Evolutionary conservation across 148 eudicot genomes (phyloP).

Genomic region (Amaranthus hypochondriacus): DNA sequence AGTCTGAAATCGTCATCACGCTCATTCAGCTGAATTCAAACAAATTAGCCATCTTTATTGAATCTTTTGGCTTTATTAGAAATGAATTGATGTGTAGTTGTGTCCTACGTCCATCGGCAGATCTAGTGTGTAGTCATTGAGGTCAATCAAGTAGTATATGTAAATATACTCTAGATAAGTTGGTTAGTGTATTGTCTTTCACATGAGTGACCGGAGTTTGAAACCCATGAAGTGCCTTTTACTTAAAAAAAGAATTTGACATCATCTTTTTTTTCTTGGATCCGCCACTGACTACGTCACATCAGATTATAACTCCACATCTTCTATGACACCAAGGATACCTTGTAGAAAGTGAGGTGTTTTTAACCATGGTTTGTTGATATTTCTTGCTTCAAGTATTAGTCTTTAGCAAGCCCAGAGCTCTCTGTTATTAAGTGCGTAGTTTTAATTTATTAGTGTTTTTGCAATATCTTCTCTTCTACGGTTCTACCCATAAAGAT

Average conservation of each 20-base stretch:
- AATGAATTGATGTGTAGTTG: neutral
- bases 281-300: neutral
- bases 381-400: neutral
- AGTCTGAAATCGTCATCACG: too few species aligned
- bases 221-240: too few species aligned
- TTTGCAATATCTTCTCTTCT: neutral
- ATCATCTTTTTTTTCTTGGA: too few species aligned
- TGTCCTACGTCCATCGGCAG: too few species aligned
- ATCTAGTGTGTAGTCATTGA: too few species aligned
- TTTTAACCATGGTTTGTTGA: neutral
- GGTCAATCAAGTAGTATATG: too few species aligned
- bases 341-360: neutral
- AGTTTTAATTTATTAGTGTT: neutral
- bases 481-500: neutral
- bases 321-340: neutral
- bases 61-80: neutral
- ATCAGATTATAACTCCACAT: neutral
- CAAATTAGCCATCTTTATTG: too few species aligned
- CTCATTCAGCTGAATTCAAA: too few species aligned
- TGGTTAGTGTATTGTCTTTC: too few species aligned
- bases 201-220: too few species aligned
- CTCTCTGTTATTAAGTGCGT: neutral
- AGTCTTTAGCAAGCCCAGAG: neutral
- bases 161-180: too few species aligned
- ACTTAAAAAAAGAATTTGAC: too few species aligned